These are phyloP conservation scores for Sicyos edulis DNA, from an alignment of 306 rosid species.

Conservation along the genomic window DNA sequence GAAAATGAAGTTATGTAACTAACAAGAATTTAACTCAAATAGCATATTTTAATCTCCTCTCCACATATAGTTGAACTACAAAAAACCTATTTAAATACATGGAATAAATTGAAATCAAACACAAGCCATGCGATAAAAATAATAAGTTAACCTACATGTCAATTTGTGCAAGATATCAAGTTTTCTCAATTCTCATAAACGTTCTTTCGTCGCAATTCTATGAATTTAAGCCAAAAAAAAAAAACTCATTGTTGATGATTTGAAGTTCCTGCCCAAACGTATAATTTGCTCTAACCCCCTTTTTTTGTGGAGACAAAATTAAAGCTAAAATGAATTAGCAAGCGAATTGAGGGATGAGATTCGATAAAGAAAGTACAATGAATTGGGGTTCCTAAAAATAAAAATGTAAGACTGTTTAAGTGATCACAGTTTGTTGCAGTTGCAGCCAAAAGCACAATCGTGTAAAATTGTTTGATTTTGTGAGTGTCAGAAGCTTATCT, in stretches of 20 bases:
- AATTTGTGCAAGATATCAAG: neutral
- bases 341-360: too few relatives aligned
- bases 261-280: neutral
- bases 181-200: neutral
- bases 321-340: too few relatives aligned
- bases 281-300: neutral
- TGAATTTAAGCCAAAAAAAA: neutral
- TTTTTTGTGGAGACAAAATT: too few relatives aligned
- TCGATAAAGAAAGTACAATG: neutral
- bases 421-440: too few relatives aligned
- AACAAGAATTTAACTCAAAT: too few relatives aligned
- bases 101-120: neutral
- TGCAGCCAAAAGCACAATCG: neutral
- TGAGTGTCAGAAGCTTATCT: conserved; percentile 44
- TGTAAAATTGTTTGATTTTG: too few relatives aligned
- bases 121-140: neutral
- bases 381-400: neutral
- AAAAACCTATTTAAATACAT: neutral
- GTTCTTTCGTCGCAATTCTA: neutral
- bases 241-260: neutral
- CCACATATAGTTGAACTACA: too few relatives aligned
- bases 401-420: neutral
- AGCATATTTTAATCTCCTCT: too few relatives aligned
- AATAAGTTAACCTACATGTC: neutral
- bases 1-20: neutral